Conservation (phyloP, 2,329 filamentous ascomycete species). For the Fusarium sp. region DNA sequence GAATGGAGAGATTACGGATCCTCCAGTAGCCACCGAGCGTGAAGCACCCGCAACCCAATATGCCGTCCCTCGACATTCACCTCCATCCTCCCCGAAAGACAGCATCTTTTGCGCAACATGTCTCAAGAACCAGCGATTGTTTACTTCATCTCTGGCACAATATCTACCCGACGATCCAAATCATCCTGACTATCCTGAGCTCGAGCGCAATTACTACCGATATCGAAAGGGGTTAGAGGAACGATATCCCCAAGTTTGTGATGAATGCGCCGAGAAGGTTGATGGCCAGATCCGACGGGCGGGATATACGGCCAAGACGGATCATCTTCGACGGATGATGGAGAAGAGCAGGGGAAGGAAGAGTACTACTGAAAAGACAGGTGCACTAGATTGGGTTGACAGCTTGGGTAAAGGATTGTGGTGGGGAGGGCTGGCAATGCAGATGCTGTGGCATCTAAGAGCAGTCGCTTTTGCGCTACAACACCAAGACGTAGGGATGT, state of each 20-base stretch:
- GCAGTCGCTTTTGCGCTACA: constrained; percentile 47
- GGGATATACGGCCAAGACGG: constrained; percentile 86
- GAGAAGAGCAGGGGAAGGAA: constrained; percentile 67
- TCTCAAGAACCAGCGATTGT: constrained; percentile 88
- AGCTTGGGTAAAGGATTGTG: constrained; percentile 61
- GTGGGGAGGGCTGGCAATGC: constrained; percentile 61
- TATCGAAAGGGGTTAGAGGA: constrained; percentile 81
- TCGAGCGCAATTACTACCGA: constrained; percentile 75
- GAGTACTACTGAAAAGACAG: constrained; percentile 46
- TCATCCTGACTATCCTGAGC: constrained; percentile 76
- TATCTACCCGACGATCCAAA: constrained; percentile 77
- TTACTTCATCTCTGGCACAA: constrained; percentile 80
- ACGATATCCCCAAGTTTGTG: constrained; percentile 90
- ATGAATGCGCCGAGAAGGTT: constrained; percentile 81
- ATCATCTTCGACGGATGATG: constrained; percentile 81
- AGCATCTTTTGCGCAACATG: constrained; percentile 80
- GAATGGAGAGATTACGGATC: constrained; percentile 92
- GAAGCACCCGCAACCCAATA: constrained; percentile 61
- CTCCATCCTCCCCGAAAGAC: constrained; percentile 41
- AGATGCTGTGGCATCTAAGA: constrained; percentile 65
- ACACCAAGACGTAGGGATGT: constrained; percentile 49
- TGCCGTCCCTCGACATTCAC: constrained; percentile 58
- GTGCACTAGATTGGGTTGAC: constrained; percentile 60
- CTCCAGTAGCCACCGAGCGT: constrained; percentile 71
- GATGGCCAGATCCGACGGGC: constrained; percentile 76